phyloP scores from a whole-genome alignment of 2,329 filamentous ascomycete species.

The Xylariales sp. region DNA sequence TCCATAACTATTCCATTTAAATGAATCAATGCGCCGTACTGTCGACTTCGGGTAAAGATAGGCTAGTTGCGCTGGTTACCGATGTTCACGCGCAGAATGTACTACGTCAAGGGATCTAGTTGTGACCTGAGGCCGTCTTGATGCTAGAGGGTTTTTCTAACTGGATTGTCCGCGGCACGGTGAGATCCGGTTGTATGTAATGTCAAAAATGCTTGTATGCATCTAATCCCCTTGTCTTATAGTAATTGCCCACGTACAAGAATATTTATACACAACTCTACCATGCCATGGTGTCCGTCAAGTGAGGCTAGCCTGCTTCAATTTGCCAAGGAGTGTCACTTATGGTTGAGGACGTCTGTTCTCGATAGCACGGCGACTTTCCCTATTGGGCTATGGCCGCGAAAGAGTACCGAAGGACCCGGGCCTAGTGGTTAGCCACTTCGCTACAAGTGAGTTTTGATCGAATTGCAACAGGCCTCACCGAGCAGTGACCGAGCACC shows the following conservation, averaged over 20 bases:
- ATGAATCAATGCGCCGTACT: not conserved
- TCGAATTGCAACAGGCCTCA: slow-evolving; percentile 3
- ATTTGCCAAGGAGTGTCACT: not conserved
- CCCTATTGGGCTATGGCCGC: slow-evolving; percentile 27
- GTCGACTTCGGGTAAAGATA: not conserved
- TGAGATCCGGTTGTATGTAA: not conserved
- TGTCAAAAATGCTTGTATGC: slow-evolving; percentile 2
- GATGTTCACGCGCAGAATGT: slow-evolving; percentile 1
- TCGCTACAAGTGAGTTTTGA: not conserved
- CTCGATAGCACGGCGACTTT: slow-evolving; percentile 15
- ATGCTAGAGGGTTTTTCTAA: not conserved
- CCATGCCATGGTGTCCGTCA: slow-evolving; percentile 7
- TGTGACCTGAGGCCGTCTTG: not conserved
- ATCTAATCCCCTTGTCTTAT: not conserved
- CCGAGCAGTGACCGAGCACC: not conserved
- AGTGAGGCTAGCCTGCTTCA: slow-evolving; percentile 15
- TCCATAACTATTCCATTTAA: not conserved
- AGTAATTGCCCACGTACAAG: slow-evolving; percentile 8
- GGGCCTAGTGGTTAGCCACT: slow-evolving; percentile 10
- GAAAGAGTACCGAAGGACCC: slow-evolving; percentile 31
- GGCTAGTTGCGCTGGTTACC: not conserved
- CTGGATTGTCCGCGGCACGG: not conserved
- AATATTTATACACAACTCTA: slow-evolving; percentile 3
- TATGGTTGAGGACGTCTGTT: not conserved
- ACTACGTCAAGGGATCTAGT: not conserved